Percentiles rank a stretch among this genome's conserved stretches.
phyloP scores from a whole-genome alignment of 208 protist genomes.

The Wallacemonas collosoma region DNA sequence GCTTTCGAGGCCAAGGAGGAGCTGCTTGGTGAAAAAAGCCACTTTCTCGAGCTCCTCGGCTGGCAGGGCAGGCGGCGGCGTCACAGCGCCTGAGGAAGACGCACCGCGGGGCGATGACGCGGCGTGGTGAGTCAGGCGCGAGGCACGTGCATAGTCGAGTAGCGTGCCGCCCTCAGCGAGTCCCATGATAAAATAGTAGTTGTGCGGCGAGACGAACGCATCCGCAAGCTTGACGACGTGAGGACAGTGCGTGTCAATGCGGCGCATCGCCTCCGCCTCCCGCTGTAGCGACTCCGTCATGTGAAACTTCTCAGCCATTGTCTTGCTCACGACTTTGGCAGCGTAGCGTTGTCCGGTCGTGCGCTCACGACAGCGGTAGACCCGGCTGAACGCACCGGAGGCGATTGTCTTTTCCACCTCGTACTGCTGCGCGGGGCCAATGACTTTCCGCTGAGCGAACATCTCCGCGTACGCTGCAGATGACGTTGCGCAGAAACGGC shows the following conservation, averaged over 20 bases:
- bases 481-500: neutral
- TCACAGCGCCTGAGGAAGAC: neutral
- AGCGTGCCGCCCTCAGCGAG: constrained; percentile 78
- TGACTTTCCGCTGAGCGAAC: constrained; percentile 37
- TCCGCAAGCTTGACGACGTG: constrained; percentile 73
- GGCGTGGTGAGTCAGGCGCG: neutral
- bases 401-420: constrained; percentile 58
- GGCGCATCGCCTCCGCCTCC: constrained; percentile 74
- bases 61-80: constrained; percentile 8
- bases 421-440: constrained; percentile 56
- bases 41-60: constrained; percentile 14
- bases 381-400: constrained; percentile 78
- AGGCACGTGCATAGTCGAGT: constrained; percentile 40
- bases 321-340: constrained; percentile 71
- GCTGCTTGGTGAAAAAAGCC: constrained; percentile 58
- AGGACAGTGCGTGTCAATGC: constrained; percentile 34
- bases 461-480: neutral
- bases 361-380: constrained; percentile 72
- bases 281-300: constrained; percentile 68
- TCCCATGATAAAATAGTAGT: constrained; percentile 87
- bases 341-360: constrained; percentile 42
- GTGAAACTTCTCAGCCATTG: constrained; percentile 35
- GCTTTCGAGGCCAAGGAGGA: constrained; percentile 56
- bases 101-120: neutral
- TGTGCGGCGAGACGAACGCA: constrained; percentile 68